A percentile compares a stretch with the other conserved stretches of the same genome.
phyloP scores from a whole-genome alignment of 129 eudicot genomes.

The Pulicaria dysenterica region DNA sequence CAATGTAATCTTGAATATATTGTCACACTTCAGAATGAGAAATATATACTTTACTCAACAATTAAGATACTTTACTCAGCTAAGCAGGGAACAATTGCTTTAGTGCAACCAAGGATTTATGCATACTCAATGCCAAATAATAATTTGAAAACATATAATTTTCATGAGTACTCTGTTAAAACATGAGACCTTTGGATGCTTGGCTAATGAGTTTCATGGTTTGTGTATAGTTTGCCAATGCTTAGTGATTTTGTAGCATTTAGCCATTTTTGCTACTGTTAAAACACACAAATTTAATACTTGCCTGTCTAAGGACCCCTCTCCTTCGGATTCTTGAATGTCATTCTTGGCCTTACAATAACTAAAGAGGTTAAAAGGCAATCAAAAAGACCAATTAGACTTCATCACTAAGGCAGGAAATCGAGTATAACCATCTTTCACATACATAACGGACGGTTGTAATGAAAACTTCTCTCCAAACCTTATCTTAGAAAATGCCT shows the following conservation, averaged over 20 bases:
- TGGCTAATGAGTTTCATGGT: conserved; percentile 16
- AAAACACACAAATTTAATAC: conserved; percentile 29
- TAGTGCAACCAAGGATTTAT: not conserved
- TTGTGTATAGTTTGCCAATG: conserved; percentile 10
- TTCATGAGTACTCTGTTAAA: conserved; percentile 22
- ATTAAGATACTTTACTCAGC: too few relatives aligned
- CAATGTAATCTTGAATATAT: too few relatives aligned
- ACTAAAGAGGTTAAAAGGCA: not conserved
- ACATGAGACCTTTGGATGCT: conserved; percentile 20
- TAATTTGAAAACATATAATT: too few relatives aligned
- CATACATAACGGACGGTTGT: conserved; percentile 70
- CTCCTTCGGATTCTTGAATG: not conserved
- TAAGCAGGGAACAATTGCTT: not conserved
- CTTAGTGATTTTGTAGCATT: conserved; percentile 37
- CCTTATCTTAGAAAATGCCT: conserved; percentile 61
- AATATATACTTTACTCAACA: too few relatives aligned
- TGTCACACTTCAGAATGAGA: too few relatives aligned
- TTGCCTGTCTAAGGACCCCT: conserved; percentile 47
- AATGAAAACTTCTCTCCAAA: conserved; percentile 54
- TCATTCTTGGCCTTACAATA: not conserved
- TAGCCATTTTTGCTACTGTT: conserved; percentile 15
- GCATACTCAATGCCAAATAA: too few relatives aligned
- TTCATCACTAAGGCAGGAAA: conserved; percentile 72
- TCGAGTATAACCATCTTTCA: conserved; percentile 53
- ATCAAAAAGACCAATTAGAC: conserved; percentile 77